phyloP scores from a whole-genome alignment of 2,329 filamentous ascomycete genomes.

The Cordyceps cateniannulata region DNA sequence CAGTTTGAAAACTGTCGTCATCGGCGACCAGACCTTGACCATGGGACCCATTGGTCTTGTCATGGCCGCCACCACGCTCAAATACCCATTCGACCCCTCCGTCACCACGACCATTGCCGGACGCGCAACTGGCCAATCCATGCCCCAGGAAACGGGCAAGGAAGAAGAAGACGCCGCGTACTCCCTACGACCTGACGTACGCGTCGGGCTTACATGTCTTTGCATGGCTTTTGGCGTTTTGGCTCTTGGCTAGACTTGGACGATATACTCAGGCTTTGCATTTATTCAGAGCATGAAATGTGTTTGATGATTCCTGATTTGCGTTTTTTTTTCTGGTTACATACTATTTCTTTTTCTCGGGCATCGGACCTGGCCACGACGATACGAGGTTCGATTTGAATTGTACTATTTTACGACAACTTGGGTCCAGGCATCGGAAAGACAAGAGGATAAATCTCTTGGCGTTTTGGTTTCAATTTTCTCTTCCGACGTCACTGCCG shows the following conservation, averaged over 20 bases:
- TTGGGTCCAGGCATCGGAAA: not conserved
- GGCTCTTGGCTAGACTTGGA: conserved; percentile 23
- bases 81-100: conserved; percentile 39
- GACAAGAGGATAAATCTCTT: not conserved
- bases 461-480: not conserved
- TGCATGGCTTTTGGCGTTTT: conserved; percentile 37
- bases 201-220: conserved; percentile 18
- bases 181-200: conserved; percentile 14
- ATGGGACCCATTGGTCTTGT: conserved; percentile 45
- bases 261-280: not conserved
- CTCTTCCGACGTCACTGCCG: not conserved
- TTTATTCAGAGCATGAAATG: conserved; percentile 4
- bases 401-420: conserved; percentile 7
- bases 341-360: not conserved
- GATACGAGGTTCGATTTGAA: not conserved
- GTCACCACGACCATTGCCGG: conserved; percentile 35
- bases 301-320: not conserved
- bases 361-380: not conserved
- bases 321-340: not conserved
- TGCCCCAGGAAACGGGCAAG: conserved; percentile 21
- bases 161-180: conserved; percentile 19
- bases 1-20: conserved; percentile 36
- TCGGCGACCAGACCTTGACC: conserved; percentile 45
- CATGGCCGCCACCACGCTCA: conserved; percentile 38
- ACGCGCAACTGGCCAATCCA: conserved; percentile 20